phyloP scores from a whole-genome alignment of 495 filamentous ascomycete species.

The Elaphomyces granulatus region DNA sequence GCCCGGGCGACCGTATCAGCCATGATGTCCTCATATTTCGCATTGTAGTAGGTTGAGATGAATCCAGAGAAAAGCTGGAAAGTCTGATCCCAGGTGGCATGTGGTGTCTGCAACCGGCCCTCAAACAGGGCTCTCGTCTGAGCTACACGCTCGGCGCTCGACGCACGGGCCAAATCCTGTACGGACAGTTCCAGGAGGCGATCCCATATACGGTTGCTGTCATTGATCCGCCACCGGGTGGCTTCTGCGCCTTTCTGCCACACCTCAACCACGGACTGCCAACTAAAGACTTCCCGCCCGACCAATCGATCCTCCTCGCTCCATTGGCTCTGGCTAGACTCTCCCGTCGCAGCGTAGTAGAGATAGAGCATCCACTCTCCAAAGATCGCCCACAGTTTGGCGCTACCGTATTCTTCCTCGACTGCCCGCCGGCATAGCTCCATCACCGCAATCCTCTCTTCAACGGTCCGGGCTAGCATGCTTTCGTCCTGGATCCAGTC shows the following conservation, averaged over 20 bases:
- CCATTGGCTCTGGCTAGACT: slow-evolving; percentile 46
- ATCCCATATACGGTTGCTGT: slow-evolving; percentile 85
- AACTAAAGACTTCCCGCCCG: slow-evolving; percentile 65
- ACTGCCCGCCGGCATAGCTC: slow-evolving; percentile 72
- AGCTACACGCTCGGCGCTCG: slow-evolving; percentile 43
- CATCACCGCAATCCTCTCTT: slow-evolving; percentile 60
- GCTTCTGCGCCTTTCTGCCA: slow-evolving; percentile 67
- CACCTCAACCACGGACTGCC: slow-evolving; percentile 58
- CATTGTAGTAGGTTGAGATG: slow-evolving; percentile 58
- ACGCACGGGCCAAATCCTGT: slow-evolving; percentile 45
- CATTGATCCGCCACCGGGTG: slow-evolving; percentile 66
- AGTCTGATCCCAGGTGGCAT: slow-evolving; percentile 73
- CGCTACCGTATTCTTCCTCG: slow-evolving; percentile 66
- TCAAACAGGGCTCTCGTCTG: slow-evolving; percentile 56
- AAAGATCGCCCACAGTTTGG: slow-evolving; percentile 77
- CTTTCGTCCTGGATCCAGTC: slow-evolving; percentile 52
- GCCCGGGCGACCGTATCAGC: slow-evolving; percentile 47
- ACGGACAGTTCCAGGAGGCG: slow-evolving; percentile 48
- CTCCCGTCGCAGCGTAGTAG: slow-evolving; percentile 45
- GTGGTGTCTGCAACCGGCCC: slow-evolving; percentile 61
- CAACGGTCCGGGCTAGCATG: slow-evolving; percentile 42
- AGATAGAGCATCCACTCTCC: slow-evolving; percentile 74
- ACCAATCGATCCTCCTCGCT: slow-evolving; percentile 59
- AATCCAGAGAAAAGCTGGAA: slow-evolving; percentile 72
- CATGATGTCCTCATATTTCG: slow-evolving; percentile 70